Percentiles rank a stretch among this genome's conserved stretches.
These are phyloP conservation scores for Penicillium verrucosum DNA, from an alignment of 2,329 filamentous ascomycete species.

Conservation along the genomic window DNA sequence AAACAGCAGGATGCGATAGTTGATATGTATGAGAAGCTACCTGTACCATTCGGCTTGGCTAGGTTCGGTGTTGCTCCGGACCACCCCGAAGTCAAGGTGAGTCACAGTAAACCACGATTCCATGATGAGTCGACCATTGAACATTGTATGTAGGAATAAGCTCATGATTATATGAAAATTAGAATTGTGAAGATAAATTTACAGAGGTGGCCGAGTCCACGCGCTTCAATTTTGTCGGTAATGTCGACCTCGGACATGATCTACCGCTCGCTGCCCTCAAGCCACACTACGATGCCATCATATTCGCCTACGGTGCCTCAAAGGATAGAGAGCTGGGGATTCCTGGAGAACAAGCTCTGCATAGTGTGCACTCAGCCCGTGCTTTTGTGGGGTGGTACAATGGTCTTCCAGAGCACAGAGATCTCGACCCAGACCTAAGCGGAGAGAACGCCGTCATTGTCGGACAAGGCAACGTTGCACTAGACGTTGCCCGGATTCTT, in stretches of 20 bases:
- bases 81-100: slow-evolving; percentile 95
- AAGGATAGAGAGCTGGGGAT: slow-evolving; percentile 76
- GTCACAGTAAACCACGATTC: slow-evolving; percentile 6
- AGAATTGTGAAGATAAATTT: slow-evolving; percentile 96
- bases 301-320: slow-evolving; percentile 90
- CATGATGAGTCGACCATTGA: neutral
- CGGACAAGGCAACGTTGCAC: slow-evolving; percentile 92
- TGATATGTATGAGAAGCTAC: slow-evolving; percentile 95
- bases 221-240: slow-evolving; percentile 87
- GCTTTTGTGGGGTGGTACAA: slow-evolving; percentile 99
- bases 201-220: slow-evolving; percentile 78
- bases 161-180: neutral
- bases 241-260: slow-evolving; percentile 70
- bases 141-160: neutral
- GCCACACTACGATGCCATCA: slow-evolving; percentile 83
- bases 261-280: slow-evolving; percentile 68
- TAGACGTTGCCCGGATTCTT: slow-evolving; percentile 88
- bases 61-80: slow-evolving; percentile 96
- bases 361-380: slow-evolving; percentile 79
- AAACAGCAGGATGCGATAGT: slow-evolving; percentile 69
- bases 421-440: slow-evolving; percentile 68
- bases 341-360: slow-evolving; percentile 65
- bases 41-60: slow-evolving; percentile 88
- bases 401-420: slow-evolving; percentile 76
- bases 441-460: slow-evolving; percentile 84